A percentile compares a stretch with the other conserved stretches of the same genome.
Conservation (phyloP, 2,329 filamentous ascomycete genomes). For the Cercospora nicotianae region DNA sequence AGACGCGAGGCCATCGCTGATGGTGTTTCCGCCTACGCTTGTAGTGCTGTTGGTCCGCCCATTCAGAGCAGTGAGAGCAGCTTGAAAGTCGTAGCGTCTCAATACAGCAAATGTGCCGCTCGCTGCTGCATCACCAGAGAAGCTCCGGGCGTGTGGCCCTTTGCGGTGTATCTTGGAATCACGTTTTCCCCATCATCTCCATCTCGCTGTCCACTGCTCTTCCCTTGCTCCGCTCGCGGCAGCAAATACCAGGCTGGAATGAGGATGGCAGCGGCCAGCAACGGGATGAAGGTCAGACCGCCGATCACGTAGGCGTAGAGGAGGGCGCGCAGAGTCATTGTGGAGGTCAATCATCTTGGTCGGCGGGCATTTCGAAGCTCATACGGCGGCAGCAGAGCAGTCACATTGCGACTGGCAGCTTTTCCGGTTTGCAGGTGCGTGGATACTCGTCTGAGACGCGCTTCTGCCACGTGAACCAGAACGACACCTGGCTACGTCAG, state of each 20-base stretch:
- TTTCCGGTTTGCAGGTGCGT: background rate
- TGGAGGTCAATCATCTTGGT: slow-evolving; percentile 13
- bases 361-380: background rate
- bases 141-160: slow-evolving; percentile 4
- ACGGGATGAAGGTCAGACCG: slow-evolving; percentile 82
- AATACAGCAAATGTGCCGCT: slow-evolving; percentile 38
- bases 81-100: slow-evolving; percentile 35
- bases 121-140: slow-evolving; percentile 30
- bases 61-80: slow-evolving; percentile 33
- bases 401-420: background rate
- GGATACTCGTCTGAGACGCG: slow-evolving; percentile 1
- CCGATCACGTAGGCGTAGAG: slow-evolving; percentile 79
- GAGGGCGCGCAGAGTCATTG: slow-evolving; percentile 53
- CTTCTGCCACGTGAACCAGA: slow-evolving; percentile 9
- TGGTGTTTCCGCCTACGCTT: slow-evolving; percentile 9
- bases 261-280: slow-evolving; percentile 63
- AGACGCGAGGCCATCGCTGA: slow-evolving; percentile 13
- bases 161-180: slow-evolving; percentile 14
- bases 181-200: slow-evolving; percentile 6
- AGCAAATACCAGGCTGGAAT: slow-evolving; percentile 69
- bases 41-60: slow-evolving; percentile 23
- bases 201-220: slow-evolving; percentile 7
- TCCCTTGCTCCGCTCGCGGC: slow-evolving; percentile 18
- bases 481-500: slow-evolving; percentile 6
- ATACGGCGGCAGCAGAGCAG: background rate